These are phyloP conservation scores for Stenocarpella maydis DNA, from an alignment of 2,329 filamentous ascomycete species.

Conservation along the genomic window DNA sequence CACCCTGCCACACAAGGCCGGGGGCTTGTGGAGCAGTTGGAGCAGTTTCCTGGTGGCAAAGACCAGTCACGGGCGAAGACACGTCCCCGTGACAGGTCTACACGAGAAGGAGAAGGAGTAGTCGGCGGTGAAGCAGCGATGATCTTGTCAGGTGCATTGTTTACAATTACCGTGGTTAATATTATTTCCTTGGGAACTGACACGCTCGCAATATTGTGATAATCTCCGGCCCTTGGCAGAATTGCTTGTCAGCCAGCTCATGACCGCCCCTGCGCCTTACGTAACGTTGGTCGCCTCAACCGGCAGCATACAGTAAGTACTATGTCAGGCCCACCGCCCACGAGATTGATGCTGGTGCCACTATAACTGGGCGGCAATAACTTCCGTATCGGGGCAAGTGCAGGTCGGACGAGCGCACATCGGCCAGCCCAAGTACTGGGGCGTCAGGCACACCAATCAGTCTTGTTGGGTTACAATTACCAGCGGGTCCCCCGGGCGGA, in stretches of 20 bases:
- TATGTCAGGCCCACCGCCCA: too few species aligned
- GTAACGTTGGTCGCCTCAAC: constrained; percentile 1
- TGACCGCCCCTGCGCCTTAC: not conserved
- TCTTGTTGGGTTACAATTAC: too few species aligned
- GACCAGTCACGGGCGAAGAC: not conserved
- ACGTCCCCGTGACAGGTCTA: not conserved
- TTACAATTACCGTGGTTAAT: not conserved
- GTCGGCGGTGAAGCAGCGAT: not conserved
- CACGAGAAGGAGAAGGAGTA: not conserved
- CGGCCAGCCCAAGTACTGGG: not conserved
- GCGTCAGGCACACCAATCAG: not conserved
- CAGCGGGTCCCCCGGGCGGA: too few species aligned
- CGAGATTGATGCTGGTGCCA: too few species aligned
- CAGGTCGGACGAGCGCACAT: not conserved
- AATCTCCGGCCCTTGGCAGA: not conserved
- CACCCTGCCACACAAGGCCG: not conserved
- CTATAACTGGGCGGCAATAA: not conserved
- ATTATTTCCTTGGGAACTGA: not conserved
- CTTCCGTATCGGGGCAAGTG: not conserved
- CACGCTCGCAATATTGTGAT: not conserved
- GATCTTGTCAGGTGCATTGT: not conserved
- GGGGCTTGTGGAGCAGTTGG: not conserved
- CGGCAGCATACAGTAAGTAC: too few species aligned
- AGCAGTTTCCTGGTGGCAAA: not conserved
- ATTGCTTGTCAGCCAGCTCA: not conserved